These are phyloP conservation scores for Amanita exitialis DNA, from an alignment of 768 basidiomycete species.

Conservation along the genomic window DNA sequence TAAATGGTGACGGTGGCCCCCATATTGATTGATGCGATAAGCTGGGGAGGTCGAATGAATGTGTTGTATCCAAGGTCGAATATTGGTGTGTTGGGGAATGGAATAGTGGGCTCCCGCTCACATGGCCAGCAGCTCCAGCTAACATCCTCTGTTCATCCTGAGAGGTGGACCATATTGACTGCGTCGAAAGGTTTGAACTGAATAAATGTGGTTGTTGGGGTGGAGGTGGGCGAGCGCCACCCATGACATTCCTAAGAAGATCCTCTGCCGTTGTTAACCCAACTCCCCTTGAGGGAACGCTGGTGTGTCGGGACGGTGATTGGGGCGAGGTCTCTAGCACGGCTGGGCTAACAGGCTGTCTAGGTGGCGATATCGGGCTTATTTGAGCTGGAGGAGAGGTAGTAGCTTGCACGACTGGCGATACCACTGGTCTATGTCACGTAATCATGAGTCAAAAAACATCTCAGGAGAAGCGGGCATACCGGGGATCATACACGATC, in stretches of 20 bases:
- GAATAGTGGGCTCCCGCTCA: slow-evolving; percentile 5
- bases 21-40: slow-evolving; percentile 26
- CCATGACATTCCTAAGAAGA: slow-evolving; percentile 47
- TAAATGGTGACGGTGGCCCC: slow-evolving; percentile 19
- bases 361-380: slow-evolving; percentile 25
- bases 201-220: slow-evolving; percentile 40
- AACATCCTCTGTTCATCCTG: slow-evolving; percentile 35
- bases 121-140: slow-evolving; percentile 19
- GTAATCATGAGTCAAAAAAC: background rate
- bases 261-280: slow-evolving; percentile 55
- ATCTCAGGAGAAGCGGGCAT: slow-evolving; percentile 1
- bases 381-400: slow-evolving; percentile 22
- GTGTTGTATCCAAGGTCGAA: slow-evolving; percentile 19
- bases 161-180: slow-evolving; percentile 62
- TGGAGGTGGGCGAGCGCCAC: slow-evolving; percentile 18
- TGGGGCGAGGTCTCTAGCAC: slow-evolving; percentile 15
- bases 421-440: slow-evolving; percentile 16
- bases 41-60: slow-evolving; percentile 15
- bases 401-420: slow-evolving; percentile 16
- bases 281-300: slow-evolving; percentile 12
- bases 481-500: slow-evolving; percentile 72
- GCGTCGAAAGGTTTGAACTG: slow-evolving; percentile 35
- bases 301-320: slow-evolving; percentile 21
- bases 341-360: slow-evolving; percentile 18
- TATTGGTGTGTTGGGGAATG: slow-evolving; percentile 3